Evolutionary conservation across 805 yeast species (phyloP).

Genomic region (Yarrowia sp.): DNA sequence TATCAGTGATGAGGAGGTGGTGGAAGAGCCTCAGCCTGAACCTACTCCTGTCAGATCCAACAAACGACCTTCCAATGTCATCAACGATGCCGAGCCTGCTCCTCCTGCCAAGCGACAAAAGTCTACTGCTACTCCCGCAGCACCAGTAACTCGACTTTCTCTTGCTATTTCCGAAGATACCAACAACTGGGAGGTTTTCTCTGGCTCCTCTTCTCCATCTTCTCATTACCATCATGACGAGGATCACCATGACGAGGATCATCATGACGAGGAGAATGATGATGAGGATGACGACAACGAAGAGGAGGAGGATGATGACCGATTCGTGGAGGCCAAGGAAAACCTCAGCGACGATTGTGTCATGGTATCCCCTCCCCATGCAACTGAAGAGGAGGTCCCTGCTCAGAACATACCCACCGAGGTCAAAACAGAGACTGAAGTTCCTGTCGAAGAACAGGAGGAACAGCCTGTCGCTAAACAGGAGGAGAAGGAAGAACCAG

Average conservation of each 20-base stretch:
- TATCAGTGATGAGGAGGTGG: background rate
- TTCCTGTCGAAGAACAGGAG: background rate
- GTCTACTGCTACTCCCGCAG: background rate
- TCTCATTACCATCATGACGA: background rate
- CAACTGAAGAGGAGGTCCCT: background rate
- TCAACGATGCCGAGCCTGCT: background rate
- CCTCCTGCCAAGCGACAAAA: constrained; percentile 12
- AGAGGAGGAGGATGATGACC: background rate
- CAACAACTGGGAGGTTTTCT: constrained; percentile 9
- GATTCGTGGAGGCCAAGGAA: constrained; percentile 1
- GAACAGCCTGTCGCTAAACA: background rate
- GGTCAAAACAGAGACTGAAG: background rate
- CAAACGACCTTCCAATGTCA: background rate
- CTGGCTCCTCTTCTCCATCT: background rate
- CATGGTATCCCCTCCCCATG: background rate
- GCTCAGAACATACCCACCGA: background rate
- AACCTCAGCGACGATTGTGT: background rate
- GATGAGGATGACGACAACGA: background rate
- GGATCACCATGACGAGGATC: background rate
- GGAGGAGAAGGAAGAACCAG: background rate
- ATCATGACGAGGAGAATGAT: background rate
- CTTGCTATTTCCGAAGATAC: background rate
- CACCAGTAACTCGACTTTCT: background rate
- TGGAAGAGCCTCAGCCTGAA: background rate
- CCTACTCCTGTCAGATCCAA: background rate